phyloP scores from a whole-genome alignment of 768 basidiomycete species.

The Sporobolomyces pararoseus region DNA sequence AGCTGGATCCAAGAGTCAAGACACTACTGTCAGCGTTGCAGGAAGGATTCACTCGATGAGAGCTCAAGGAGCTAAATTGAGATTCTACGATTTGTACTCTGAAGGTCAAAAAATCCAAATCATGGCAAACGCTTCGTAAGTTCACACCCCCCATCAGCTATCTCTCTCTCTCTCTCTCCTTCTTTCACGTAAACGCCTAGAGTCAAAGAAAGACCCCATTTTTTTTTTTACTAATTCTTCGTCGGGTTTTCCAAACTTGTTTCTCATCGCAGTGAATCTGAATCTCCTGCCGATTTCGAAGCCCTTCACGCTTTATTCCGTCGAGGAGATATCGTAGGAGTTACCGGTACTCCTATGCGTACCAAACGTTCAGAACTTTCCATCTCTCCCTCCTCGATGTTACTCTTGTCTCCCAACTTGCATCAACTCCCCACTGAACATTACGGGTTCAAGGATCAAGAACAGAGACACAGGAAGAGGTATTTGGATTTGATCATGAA shows the following conservation, averaged over 20 bases:
- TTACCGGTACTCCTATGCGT: conserved; percentile 79
- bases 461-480: conserved; percentile 95
- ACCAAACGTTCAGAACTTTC: conserved; percentile 95
- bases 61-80: conserved; percentile 71
- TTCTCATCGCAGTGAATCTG: conserved; percentile 46
- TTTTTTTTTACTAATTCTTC: too few species aligned
- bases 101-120: conserved; percentile 93
- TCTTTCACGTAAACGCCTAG: too few species aligned
- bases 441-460: conserved; percentile 94
- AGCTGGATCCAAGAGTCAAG: conserved; percentile 55
- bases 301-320: conserved; percentile 78
- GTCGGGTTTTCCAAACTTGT: too few species aligned
- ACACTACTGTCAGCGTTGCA: conserved; percentile 63
- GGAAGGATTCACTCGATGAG: conserved; percentile 91
- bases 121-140: conserved; percentile 81
- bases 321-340: conserved; percentile 93
- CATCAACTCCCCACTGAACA: conserved; percentile 90
- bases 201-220: too few species aligned
- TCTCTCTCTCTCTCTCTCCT: too few species aligned
- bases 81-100: conserved; percentile 88
- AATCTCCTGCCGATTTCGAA: conserved; percentile 57
- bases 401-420: conserved; percentile 88
- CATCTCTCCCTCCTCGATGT: conserved; percentile 72
- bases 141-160: conserved; percentile 23
- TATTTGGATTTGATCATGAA: conserved; percentile 97